Evolutionary conservation across 2,329 filamentous ascomycete species (phyloP), one percentile per base, ranked within the genome.

Genomic region (Sporothrix euskadiensis): DNA sequence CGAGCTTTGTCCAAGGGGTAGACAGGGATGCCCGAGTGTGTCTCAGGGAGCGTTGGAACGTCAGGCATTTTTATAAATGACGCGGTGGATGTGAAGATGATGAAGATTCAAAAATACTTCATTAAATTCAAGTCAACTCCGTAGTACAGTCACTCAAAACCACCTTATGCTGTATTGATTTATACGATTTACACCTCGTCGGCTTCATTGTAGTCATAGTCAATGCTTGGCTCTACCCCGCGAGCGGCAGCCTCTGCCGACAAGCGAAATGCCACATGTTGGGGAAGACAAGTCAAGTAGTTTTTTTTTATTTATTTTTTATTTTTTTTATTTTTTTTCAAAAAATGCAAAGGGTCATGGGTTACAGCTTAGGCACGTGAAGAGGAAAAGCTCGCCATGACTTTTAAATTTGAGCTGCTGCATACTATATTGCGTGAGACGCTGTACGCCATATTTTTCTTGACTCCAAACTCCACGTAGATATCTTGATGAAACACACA

Each of bases 1-100:
- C 78, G 76, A 8, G 82, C 82, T 74, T 83, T 82, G 32, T 81
- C 79, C 14, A 82, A 78, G 1, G 83, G 78, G 70, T 77, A 81
- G 0, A 75, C 70, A 1, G 83, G 82, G 63, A 83, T 83, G 19
- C 83, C 82, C 12, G 82, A 82, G 75, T 84, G 81, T 22, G 79
- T 79, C 65, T 81, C 79, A 3, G 80, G 79, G 10, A 83, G 80
- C 6, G 80, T 79, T 5, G 81, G 81, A 6, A 83, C 78, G 59
- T 72, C 72, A 10, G 72, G n/a, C 72, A 73, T 73, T 3, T 54
- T 47, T 14, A 12, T 26, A 41, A 14, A 59, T 30, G n/a, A 4
- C 14, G 14, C 7, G 12, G 14, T 5, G 41, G 12, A 22, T 57
- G 26, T 14, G 22, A 57, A 5, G 12, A 7, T 6, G 10, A 16